phyloP scores from a whole-genome alignment of 805 yeast species.

The Saccharomycopsis fermentans region DNA sequence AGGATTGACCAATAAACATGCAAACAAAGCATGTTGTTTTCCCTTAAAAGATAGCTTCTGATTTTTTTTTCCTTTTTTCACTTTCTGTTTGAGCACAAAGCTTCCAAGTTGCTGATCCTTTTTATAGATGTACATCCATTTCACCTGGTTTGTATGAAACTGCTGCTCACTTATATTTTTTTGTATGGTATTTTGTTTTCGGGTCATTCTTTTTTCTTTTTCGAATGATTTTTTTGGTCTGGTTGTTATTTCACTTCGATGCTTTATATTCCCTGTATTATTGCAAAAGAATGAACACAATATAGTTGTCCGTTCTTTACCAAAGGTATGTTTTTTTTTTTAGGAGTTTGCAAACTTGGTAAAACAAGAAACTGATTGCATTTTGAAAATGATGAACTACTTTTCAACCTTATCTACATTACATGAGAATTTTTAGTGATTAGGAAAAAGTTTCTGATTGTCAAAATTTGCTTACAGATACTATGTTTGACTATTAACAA shows the following conservation, averaged over 20 bases:
- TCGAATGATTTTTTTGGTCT: too few species aligned
- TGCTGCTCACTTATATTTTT: too few species aligned
- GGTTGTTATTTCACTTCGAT: not conserved
- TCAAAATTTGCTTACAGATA: not conserved
- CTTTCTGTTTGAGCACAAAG: too few species aligned
- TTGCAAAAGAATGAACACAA: not conserved
- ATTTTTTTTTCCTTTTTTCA: too few species aligned
- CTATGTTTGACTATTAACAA: not conserved
- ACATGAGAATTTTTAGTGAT: constrained; percentile 18
- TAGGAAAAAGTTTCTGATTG: constrained; percentile 2
- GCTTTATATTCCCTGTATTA: not conserved
- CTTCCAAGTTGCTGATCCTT: too few species aligned
- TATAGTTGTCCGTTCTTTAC: not conserved
- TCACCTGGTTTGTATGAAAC: too few species aligned
- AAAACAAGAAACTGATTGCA: not conserved
- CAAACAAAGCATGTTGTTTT: too few species aligned
- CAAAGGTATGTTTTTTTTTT: not conserved
- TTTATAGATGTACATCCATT: too few species aligned
- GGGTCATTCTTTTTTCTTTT: too few species aligned
- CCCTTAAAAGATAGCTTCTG: too few species aligned
- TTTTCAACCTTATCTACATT: constrained; percentile 18
- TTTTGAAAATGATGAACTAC: constrained; percentile 8
- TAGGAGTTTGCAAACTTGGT: not conserved
- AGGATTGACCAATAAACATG: too few species aligned
- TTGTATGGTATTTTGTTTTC: too few species aligned